Evolutionary conservation across 306 rosid genomes (phyloP).

Genomic region (Quercus bicolor): DNA sequence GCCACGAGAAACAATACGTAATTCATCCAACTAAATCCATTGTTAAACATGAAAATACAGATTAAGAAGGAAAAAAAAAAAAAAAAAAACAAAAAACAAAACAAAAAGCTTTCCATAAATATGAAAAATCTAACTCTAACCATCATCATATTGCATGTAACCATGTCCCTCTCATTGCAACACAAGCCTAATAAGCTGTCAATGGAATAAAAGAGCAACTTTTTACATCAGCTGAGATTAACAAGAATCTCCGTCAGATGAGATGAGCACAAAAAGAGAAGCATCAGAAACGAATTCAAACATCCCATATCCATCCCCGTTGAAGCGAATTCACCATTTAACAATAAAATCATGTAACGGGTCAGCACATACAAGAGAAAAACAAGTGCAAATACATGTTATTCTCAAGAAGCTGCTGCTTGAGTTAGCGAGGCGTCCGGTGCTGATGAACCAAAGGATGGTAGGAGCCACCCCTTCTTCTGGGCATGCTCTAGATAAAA

Average conservation of each 20-base stretch:
- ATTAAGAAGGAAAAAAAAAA: background rate
- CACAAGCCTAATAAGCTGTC: background rate
- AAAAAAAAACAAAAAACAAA: too few relatives aligned
- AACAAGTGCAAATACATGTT: conserved; percentile 38
- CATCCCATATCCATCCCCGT: background rate
- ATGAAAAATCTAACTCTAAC: background rate
- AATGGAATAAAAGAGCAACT: background rate
- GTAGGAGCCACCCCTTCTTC: conserved; percentile 69
- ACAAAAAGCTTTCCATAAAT: background rate
- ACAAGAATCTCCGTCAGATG: background rate
- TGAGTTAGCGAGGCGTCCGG: conserved; percentile 34
- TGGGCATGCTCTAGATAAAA: conserved; percentile 73
- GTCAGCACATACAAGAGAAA: conserved; percentile 45
- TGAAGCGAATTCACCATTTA: background rate
- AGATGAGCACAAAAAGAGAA: background rate
- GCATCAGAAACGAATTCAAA: background rate
- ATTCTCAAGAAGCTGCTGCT: conserved; percentile 48
- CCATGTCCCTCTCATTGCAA: background rate
- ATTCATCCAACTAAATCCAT: too few relatives aligned
- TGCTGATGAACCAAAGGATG: conserved; percentile 50
- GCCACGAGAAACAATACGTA: too few relatives aligned
- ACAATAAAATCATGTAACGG: conserved; percentile 19
- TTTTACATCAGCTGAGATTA: conserved; percentile 15
- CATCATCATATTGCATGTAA: background rate
- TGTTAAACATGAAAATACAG: too few relatives aligned